Base-by-base conservation (phyloP, 2,329 filamentous ascomycete species). In the Botrytis pseudocinerea region DNA sequence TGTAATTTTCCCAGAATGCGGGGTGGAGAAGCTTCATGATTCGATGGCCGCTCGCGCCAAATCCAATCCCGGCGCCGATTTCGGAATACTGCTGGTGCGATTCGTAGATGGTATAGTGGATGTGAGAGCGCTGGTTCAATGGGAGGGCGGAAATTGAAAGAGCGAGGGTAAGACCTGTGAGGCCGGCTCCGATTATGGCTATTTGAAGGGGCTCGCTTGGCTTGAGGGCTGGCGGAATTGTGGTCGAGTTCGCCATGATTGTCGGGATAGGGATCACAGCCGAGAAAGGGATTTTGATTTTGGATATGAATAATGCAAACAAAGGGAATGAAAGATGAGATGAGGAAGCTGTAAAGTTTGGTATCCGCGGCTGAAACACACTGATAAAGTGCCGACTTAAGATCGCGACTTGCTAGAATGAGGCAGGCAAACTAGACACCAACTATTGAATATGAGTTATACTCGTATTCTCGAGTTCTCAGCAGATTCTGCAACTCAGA, bases 91-190 rank as follows among this genome's bases (percentile, higher is more conserved):
- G n/a, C 1, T 40, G 25, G 35, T 68, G 64, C 0, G 64, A 68
- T 57, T 68, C 64, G 9, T 68, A 68, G 46, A 68, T 68, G 16
- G 48, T 68, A 18, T 68, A 68, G 25, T 48, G 64, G 35, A 68
- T 35, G 10, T 68, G 35, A 18, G 48, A 54, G 2, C 25, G 35
- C 16, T 40, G n/a, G 25, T 42, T 16, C 1, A 10, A 9, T 10
- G 48, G 48, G 1, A 68, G 48, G 0, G 64, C 64, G 10, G 64
- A 68, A 1, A 68, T 68, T 9, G 64, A 68, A 1, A 68, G 64
- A 1, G 64, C 64, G 10, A 68, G 48, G 16, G 35, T 54, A 25
- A 68, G 64, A 4, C 64, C 64, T 9, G 64, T 68, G 4, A 68
- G 48, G 9, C 64, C 64, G 0, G 64, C 64, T 1, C 64, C 64